phyloP scores from a whole-genome alignment of 2,329 filamentous ascomycete genomes.

The Ceratocystis variospora region DNA sequence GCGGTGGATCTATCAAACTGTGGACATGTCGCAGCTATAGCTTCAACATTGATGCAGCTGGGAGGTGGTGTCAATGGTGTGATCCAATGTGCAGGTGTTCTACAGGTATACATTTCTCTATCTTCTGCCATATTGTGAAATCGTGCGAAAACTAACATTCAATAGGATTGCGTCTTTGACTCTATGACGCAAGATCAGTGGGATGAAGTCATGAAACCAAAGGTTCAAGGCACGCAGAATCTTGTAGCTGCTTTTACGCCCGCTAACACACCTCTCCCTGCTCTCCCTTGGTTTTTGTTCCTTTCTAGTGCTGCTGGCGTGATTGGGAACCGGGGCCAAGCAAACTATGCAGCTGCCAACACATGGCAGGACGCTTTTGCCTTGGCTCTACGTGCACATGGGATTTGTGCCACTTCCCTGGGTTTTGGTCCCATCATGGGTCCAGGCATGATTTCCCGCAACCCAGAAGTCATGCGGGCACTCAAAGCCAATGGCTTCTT shows the following conservation, averaged over 20 bases:
- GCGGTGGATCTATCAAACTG: conserved; percentile 33
- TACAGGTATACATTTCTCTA: conserved; percentile 22
- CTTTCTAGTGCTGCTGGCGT: conserved; percentile 28
- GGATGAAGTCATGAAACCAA: conserved; percentile 25
- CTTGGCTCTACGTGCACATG: conserved; percentile 25
- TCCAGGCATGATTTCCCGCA: conserved; percentile 40
- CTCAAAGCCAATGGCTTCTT: conserved; percentile 41
- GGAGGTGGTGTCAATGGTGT: conserved; percentile 25
- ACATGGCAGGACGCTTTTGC: conserved; percentile 38
- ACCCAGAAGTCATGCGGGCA: conserved; percentile 34
- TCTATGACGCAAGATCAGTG: conserved; percentile 29
- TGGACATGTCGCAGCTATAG: conserved; percentile 21
- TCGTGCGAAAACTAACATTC: conserved; percentile 4
- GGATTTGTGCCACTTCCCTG: conserved; percentile 34
- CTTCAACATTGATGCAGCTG: conserved; percentile 21
- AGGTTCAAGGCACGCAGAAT: conserved; percentile 31
- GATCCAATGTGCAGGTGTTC: conserved; percentile 29
- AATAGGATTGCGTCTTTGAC: conserved; percentile 24
- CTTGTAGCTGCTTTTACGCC: conserved; percentile 25
- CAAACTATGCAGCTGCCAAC: conserved; percentile 45
- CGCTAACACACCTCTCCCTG: conserved; percentile 27
- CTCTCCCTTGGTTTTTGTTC: conserved; percentile 17
- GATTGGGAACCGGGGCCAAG: conserved; percentile 43
- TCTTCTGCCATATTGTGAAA: background rate
- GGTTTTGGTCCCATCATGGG: conserved; percentile 42